A percentile compares a stretch with the other conserved stretches of the same genome.
phyloP scores from a whole-genome alignment of 129 eudicot species.

The Sambucus nigra region DNA sequence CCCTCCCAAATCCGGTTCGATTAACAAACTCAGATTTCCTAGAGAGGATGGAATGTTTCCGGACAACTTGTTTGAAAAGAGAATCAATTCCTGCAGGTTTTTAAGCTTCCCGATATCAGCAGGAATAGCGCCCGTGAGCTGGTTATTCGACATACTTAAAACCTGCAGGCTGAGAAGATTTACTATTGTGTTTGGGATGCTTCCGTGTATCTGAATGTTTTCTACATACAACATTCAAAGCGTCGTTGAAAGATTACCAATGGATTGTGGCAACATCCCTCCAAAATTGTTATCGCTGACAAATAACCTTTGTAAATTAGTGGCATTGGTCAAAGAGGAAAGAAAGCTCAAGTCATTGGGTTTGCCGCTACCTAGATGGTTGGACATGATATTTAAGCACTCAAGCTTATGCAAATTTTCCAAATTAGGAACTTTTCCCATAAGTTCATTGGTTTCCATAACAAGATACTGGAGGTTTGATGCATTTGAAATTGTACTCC shows the following conservation, averaged over 20 bases:
- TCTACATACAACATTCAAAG: not conserved
- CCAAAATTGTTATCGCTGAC: not conserved
- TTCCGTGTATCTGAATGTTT: not conserved
- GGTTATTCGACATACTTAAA: not conserved
- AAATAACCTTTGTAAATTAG: not conserved
- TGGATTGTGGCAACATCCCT: not conserved
- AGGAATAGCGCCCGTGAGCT: conserved; percentile 1
- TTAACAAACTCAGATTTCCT: conserved; percentile 12
- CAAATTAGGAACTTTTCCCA: conserved; percentile 4
- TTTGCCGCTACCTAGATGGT: not conserved
- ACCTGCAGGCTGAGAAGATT: not conserved
- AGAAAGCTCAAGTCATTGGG: conserved; percentile 6
- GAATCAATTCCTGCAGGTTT: not conserved
- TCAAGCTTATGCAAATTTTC: not conserved
- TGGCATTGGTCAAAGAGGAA: not conserved
- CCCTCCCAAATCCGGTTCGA: not conserved
- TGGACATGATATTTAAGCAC: not conserved
- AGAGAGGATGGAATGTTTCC: not conserved
- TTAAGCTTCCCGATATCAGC: not conserved
- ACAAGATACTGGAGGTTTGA: not conserved
- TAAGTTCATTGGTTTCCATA: not conserved
- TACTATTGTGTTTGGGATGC: not conserved
- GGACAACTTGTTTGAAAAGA: not conserved
- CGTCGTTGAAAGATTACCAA: conserved; percentile 10
- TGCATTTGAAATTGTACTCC: not conserved